Evolutionary conservation across 192 early-diverging fungal genomes (phyloP).

Genomic region (Umbelopsis isabellina): DNA sequence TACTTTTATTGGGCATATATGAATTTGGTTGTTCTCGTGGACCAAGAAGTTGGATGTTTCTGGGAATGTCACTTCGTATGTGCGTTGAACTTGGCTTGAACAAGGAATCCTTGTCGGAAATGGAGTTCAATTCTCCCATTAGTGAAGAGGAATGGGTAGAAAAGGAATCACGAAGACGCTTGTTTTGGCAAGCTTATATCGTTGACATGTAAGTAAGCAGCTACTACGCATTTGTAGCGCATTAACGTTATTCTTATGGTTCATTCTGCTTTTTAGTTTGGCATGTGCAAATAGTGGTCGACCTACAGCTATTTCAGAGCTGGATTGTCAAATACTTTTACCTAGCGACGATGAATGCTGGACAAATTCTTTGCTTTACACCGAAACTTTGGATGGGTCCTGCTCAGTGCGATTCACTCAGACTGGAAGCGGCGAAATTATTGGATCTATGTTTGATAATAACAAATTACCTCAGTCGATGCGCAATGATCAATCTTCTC

Average conservation of each 20-base stretch:
- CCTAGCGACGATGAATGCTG: constrained; percentile 55
- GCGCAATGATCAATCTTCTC: background rate
- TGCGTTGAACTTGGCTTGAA: constrained; percentile 58
- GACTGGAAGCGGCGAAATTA: background rate
- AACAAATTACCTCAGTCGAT: background rate
- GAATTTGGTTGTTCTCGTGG: constrained; percentile 55
- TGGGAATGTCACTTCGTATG: constrained; percentile 47
- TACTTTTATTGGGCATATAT: constrained; percentile 50
- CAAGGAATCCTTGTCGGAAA: constrained; percentile 38
- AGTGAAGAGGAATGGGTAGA: constrained; percentile 45
- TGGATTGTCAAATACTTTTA: constrained; percentile 49
- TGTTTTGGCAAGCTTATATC: constrained; percentile 56
- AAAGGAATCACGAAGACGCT: constrained; percentile 52
- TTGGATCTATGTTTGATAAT: constrained; percentile 11
- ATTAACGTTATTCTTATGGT: background rate
- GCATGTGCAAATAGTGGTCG: constrained; percentile 48
- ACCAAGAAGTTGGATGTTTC: constrained; percentile 63
- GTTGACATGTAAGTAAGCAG: constrained; percentile 48
- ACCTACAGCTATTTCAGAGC: constrained; percentile 50
- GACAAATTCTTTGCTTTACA: constrained; percentile 38
- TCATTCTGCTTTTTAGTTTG: constrained; percentile 27
- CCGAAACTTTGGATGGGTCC: constrained; percentile 24
- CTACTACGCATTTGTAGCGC: background rate
- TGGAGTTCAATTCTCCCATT: background rate
- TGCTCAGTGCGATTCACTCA: constrained; percentile 10